phyloP scores from a whole-genome alignment of 2,329 filamentous ascomycete species.

The Onygena corvina region DNA sequence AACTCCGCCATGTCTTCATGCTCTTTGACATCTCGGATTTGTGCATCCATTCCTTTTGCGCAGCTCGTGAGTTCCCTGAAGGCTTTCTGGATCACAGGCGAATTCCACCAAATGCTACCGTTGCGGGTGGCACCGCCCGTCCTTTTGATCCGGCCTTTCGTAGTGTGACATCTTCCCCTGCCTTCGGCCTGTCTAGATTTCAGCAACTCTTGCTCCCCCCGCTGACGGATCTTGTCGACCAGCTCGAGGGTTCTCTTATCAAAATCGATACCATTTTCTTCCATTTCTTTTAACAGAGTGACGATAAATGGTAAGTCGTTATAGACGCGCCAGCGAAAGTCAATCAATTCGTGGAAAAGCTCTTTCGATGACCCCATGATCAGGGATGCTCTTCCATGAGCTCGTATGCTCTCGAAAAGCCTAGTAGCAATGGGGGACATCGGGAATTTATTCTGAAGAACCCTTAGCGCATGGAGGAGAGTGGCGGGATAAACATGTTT shows the following conservation, averaged over 20 bases:
- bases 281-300: conserved; percentile 34
- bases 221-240: conserved; percentile 23
- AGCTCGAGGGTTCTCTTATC: conserved; percentile 25
- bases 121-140: not conserved
- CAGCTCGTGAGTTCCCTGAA: conserved; percentile 13
- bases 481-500: conserved; percentile 31
- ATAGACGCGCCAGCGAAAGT: conserved; percentile 33
- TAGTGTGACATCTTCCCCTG: not conserved
- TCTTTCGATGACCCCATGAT: conserved; percentile 32
- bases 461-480: conserved; percentile 31
- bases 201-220: conserved; percentile 18
- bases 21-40: conserved; percentile 6
- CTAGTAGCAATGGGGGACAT: conserved; percentile 30
- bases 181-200: not conserved
- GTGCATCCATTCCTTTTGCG: not conserved
- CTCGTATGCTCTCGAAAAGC: conserved; percentile 31
- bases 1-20: not conserved
- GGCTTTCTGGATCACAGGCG: conserved; percentile 12
- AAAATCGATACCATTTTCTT: conserved; percentile 31
- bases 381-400: conserved; percentile 31
- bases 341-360: conserved; percentile 36
- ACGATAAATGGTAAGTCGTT: conserved; percentile 32
- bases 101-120: conserved; percentile 11
- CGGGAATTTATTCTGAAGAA: conserved; percentile 31
- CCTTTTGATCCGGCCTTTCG: not conserved